Conservation (phyloP, 2,329 filamentous ascomycete genomes). For the Periconia macrospinosa region DNA sequence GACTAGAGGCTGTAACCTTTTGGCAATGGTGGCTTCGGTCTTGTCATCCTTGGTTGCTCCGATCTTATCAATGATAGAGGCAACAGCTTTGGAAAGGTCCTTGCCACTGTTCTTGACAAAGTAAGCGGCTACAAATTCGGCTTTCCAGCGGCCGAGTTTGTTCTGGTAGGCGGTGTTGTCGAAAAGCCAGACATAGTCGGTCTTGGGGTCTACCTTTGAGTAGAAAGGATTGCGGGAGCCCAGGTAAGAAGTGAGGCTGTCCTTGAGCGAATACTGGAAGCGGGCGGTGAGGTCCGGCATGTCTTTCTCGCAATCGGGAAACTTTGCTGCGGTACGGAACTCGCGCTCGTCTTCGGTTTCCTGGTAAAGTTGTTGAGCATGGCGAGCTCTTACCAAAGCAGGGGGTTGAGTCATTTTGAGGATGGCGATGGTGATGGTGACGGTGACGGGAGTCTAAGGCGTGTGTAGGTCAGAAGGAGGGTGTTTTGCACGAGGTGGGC, state of each 20-base stretch:
- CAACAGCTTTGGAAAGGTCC: conserved; percentile 68
- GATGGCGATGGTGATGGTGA: conserved; percentile 5
- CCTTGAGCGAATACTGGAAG: conserved; percentile 40
- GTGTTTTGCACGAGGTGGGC: conserved; percentile 37
- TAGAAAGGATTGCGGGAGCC: conserved; percentile 43
- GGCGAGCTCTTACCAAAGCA: conserved; percentile 29
- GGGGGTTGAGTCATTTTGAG: conserved; percentile 32
- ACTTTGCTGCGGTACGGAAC: conserved; percentile 30
- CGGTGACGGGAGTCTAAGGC: conserved; percentile 22
- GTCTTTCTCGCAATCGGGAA: conserved; percentile 38
- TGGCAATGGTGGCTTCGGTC: conserved; percentile 62
- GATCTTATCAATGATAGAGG: conserved; percentile 69
- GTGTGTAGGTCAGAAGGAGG: conserved; percentile 35
- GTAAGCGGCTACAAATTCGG: conserved; percentile 80
- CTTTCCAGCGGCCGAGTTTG: conserved; percentile 64
- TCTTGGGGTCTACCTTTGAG: conserved; percentile 56
- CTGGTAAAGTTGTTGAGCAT: conserved; percentile 30
- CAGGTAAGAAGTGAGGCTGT: conserved; percentile 44
- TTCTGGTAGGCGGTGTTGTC: conserved; percentile 82
- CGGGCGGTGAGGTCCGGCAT: conserved; percentile 39
- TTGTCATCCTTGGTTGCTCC: conserved; percentile 59
- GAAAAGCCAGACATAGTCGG: conserved; percentile 82
- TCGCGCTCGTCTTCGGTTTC: conserved; percentile 37
- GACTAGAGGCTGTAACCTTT: conserved; percentile 75
- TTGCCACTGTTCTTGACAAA: conserved; percentile 73